Base-by-base conservation (phyloP, 805 yeast species). In the Kazachstania viticola region DNA sequence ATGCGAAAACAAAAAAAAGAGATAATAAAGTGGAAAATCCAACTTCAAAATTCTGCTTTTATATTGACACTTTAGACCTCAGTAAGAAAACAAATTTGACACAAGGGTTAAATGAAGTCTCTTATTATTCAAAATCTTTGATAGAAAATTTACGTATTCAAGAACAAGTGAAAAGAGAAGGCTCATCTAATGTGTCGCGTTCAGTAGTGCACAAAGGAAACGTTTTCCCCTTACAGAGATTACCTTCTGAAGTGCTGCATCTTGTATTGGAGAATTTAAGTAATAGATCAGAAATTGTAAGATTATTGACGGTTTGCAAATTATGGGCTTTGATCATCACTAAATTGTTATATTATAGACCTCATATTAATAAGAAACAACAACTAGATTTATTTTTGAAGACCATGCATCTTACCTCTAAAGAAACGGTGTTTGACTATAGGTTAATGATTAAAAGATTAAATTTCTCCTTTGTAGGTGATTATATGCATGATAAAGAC, bases 301-400 rank as follows among this genome's bases (percentile, higher is more conserved):
- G 73, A 11, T 56, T 79, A 15, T 60, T 83, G 39, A 65, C 83
- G 1, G 87, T 83, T 6, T 85, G 94, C 56, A 75, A 73, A 45
- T 69, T 75, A 38, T 85, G 94, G 79, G 80, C 85, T 9, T 71
- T 73, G 42, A 62, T 81, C 26, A 74, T 81, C 11, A 74, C 84
- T 9, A 94, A 82, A 46, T 65, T 78, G 26, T 61, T 87, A 19
- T 87, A 95, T 93, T 81, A 82, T 50, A 70, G 97, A 37, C 95
- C 96, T 3, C 69, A 70, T 38, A 67, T 85, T 30, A 61, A 69
- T 29, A 58, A 62, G 27, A 72, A 83, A 27, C 68, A 79, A 67
- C 60, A 60, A 27, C 41, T 59, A 27, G 71, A 74, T 14, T 55
- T 63, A 33, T 54, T 55, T 28, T 46, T 54, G 44, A 42, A 48